phyloP scores from a whole-genome alignment of 768 basidiomycete species.

The Goffeauzyma gilvescens region DNA sequence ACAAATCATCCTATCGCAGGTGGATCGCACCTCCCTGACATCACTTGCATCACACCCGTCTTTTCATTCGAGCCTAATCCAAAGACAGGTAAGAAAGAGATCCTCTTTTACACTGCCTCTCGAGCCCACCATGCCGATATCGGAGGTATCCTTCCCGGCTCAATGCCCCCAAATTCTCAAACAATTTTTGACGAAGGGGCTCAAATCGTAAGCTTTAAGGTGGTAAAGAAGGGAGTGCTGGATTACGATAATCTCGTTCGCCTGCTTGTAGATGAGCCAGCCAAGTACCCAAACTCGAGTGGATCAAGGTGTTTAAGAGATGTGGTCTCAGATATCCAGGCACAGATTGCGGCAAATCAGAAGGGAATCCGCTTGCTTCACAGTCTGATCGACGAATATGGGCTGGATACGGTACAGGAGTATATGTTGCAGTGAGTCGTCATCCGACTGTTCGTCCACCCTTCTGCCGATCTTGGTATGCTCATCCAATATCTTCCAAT shows the following conservation, averaged over 20 bases:
- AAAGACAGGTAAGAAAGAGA: slow-evolving; percentile 34
- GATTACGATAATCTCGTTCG: slow-evolving; percentile 54
- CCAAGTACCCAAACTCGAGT: slow-evolving; percentile 16
- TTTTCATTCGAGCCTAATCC: slow-evolving; percentile 37
- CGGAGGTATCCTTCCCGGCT: slow-evolving; percentile 71
- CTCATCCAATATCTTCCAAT: background rate
- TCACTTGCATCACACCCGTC: slow-evolving; percentile 84
- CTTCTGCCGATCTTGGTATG: background rate
- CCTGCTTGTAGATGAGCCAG: slow-evolving; percentile 47
- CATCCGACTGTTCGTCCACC: slow-evolving; percentile 3
- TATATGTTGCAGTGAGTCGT: slow-evolving; percentile 53
- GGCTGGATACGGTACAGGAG: slow-evolving; percentile 65
- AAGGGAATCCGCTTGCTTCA: slow-evolving; percentile 75
- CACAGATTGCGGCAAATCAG: slow-evolving; percentile 44
- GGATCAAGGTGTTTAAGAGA: slow-evolving; percentile 52
- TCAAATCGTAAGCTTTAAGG: slow-evolving; percentile 73
- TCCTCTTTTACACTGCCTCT: slow-evolving; percentile 84
- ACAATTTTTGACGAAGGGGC: slow-evolving; percentile 90
- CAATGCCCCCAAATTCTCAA: slow-evolving; percentile 84
- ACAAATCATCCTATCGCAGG: slow-evolving; percentile 37
- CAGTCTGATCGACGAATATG: slow-evolving; percentile 69
- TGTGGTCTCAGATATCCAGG: slow-evolving; percentile 80
- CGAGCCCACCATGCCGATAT: slow-evolving; percentile 79
- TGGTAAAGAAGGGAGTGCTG: slow-evolving; percentile 65
- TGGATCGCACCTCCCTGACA: slow-evolving; percentile 55